Percentiles rank a stretch among this genome's conserved stretches.
Conservation (phyloP, 257 asterid genomes). For the Fraxinus cuspidata region DNA sequence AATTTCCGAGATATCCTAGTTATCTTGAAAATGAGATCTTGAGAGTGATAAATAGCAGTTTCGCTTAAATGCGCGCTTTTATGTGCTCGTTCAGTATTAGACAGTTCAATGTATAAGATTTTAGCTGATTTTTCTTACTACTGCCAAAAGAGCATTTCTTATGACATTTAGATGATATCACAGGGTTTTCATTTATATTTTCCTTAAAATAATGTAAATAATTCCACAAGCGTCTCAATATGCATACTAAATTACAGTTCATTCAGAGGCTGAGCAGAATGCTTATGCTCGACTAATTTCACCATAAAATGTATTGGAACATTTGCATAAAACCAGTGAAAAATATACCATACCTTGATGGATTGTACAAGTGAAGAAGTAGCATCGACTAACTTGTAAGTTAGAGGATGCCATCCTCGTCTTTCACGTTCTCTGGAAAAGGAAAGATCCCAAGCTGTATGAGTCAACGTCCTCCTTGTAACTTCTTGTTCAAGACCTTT, state of each 20-base stretch:
- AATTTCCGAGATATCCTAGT: background rate
- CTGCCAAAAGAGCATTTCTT: background rate
- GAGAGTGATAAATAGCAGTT: background rate
- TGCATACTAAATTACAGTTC: background rate
- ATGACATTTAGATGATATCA: background rate
- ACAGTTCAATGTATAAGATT: too few relatives aligned
- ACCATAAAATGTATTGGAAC: constrained; percentile 1
- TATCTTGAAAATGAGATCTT: background rate
- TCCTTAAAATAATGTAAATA: background rate
- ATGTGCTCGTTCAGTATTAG: too few relatives aligned
- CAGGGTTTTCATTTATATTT: background rate
- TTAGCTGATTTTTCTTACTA: too few relatives aligned
- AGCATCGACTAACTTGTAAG: constrained; percentile 89
- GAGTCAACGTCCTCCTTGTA: constrained; percentile 84
- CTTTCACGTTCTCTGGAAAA: constrained; percentile 67
- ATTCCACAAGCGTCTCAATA: background rate
- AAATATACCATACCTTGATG: constrained; percentile 64
- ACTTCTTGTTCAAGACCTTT: constrained; percentile 72
- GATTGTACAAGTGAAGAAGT: constrained; percentile 70
- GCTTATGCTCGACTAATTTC: background rate
- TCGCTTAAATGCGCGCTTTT: background rate
- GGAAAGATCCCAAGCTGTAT: constrained; percentile 86
- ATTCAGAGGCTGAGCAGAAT: background rate
- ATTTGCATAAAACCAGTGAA: background rate
- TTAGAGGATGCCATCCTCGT: constrained; percentile 96